Evolutionary conservation across 768 basidiomycete genomes (phyloP).

Genomic region (Phanerochaete carnosa): DNA sequence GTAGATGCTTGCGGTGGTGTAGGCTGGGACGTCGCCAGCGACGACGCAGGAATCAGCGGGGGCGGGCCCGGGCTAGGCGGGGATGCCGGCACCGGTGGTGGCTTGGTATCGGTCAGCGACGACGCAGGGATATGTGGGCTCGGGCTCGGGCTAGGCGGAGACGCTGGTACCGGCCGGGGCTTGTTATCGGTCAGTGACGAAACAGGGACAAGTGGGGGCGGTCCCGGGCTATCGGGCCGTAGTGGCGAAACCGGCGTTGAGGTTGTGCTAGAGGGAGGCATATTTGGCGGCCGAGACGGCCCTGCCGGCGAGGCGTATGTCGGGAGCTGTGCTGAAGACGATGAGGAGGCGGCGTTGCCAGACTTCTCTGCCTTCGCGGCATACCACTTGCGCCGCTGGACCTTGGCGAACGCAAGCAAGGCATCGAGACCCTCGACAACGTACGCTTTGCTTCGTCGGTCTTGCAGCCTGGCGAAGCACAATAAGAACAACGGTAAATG

Average conservation of each 20-base stretch:
- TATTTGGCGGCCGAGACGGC: background rate
- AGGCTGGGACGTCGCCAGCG: background rate
- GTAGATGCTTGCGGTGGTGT: background rate
- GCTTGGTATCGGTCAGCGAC: background rate
- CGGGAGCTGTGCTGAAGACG: background rate
- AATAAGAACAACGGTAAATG: background rate
- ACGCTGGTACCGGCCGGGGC: background rate
- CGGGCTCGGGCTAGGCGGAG: background rate
- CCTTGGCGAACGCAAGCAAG: slow-evolving; percentile 46
- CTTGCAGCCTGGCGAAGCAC: slow-evolving; percentile 38
- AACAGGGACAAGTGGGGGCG: background rate
- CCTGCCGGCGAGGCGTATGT: background rate
- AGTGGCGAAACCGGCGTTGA: background rate
- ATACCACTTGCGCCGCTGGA: slow-evolving; percentile 41
- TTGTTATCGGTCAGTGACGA: background rate
- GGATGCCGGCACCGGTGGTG: background rate
- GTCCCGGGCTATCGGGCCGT: background rate
- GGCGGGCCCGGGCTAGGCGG: background rate
- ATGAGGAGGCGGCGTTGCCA: background rate
- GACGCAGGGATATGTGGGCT: background rate
- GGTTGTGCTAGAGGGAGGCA: background rate
- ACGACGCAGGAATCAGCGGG: background rate
- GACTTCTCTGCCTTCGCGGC: slow-evolving; percentile 6
- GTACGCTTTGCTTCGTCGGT: slow-evolving; percentile 51
- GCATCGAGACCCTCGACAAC: slow-evolving; percentile 50